Evolutionary conservation across 768 basidiomycete species (phyloP), one percentile per base, ranked within the genome.

Genomic region (Artomyces pyxidatus): DNA sequence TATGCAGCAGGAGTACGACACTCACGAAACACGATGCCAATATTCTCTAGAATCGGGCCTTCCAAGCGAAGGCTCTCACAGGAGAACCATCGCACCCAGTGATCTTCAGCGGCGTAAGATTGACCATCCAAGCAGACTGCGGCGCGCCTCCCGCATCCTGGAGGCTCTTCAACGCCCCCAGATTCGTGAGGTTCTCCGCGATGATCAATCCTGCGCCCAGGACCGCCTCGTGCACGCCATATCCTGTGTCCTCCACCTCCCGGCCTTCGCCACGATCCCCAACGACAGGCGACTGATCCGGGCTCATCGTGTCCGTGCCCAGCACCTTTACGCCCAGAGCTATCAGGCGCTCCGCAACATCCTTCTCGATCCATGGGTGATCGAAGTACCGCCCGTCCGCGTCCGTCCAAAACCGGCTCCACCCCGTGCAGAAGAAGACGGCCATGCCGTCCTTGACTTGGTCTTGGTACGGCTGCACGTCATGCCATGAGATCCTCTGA

Each of bases 301-400:
- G 61, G 42, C 59, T 62, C 50, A 64, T 53, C 25, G 58, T 53
- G 50, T 64, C 63, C 11, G 54, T 49, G 38, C 56, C 63, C n/a
- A 64, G 28, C 4, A 61, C 46, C 26, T 53, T 50, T 28, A 61
- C 53, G 19, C 63, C 63, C 25, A 53, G 45, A 19, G 41, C 54
- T 12, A 62, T 30, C 29, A 64, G 49, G 8, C 48, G 53, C 37
- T 53, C 48, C 14, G 62, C 63, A 3, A 58, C 62, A 21, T 56
- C 55, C 37, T 39, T n/a, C 23, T 56, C 51, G 47, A 64, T 37
- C 54, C 49, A 64, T 9, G 63, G 63, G 42, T 64, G 63, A 32
- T 62, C 63, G 25, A 58, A 50, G 38, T 62, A 64, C 42, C 38
- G 27, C 28, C 22, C 35, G 37, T 32, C 30, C 19, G 10, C 16